Evolutionary conservation across 2,329 filamentous ascomycete species (phyloP).

Genomic region (Aspergillaceae sp.): DNA sequence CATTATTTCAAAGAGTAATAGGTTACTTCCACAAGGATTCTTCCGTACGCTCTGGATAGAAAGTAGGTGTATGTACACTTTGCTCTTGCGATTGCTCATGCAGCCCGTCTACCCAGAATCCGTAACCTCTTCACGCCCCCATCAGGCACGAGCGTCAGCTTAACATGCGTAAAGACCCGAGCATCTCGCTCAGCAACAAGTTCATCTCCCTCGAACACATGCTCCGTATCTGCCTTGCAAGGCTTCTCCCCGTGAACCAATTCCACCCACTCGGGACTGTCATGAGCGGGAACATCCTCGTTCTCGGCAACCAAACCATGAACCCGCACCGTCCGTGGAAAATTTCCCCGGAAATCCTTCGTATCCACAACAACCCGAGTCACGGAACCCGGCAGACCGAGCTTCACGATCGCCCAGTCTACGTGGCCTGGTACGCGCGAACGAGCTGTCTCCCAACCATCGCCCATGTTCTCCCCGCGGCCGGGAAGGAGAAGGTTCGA

Average conservation of each 20-base stretch:
- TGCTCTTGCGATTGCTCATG: too few relatives aligned
- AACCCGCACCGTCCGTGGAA: conserved; percentile 33
- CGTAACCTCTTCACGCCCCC: conserved; percentile 84
- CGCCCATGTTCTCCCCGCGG: conserved; percentile 38
- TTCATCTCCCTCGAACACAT: conserved; percentile 31
- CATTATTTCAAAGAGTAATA: too few relatives aligned
- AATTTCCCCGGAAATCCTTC: conserved; percentile 40
- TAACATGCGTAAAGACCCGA: conserved; percentile 67
- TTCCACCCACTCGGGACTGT: conserved; percentile 30
- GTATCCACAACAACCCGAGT: conserved; percentile 35
- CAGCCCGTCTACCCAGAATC: conserved; percentile 52
- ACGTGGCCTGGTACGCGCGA: conserved; percentile 32
- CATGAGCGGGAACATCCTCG: conserved; percentile 21
- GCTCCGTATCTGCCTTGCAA: conserved; percentile 34
- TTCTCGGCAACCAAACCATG: conserved; percentile 23
- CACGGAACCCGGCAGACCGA: conserved; percentile 32
- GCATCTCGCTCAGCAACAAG: conserved; percentile 57
- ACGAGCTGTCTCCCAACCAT: conserved; percentile 38
- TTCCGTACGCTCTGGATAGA: too few relatives aligned
- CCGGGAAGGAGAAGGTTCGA: conserved; percentile 35
- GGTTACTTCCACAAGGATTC: too few relatives aligned
- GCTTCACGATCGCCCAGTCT: conserved; percentile 35
- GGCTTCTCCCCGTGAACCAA: conserved; percentile 28
- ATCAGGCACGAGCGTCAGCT: conserved; percentile 87
- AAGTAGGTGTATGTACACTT: too few relatives aligned